phyloP scores from a whole-genome alignment of 2,329 filamentous ascomycete genomes.

The Aspergillus sergii region DNA sequence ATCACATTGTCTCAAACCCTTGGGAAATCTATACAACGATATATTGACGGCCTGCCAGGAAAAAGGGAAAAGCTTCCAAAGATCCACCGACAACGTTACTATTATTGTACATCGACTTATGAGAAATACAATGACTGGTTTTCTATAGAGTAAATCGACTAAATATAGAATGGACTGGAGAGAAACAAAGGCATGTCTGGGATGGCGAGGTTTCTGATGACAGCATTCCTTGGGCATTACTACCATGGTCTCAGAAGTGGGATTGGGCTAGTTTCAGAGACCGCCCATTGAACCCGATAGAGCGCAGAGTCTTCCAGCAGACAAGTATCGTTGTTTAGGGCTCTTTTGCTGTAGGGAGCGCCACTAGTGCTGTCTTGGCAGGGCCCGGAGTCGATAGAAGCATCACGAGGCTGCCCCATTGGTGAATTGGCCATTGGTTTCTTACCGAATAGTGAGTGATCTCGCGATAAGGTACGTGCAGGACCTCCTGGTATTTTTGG shows the following conservation, averaged over 20 bases:
- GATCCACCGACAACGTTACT: not conserved
- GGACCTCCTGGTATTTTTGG: not conserved
- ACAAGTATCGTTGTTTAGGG: not conserved
- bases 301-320: not conserved
- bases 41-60: not conserved
- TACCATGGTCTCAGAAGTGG: not conserved
- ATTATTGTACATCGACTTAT: not conserved
- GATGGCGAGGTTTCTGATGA: constrained; percentile 1
- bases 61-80: not conserved
- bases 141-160: not conserved
- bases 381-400: not conserved
- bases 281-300: not conserved
- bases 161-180: not conserved
- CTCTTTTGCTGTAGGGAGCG: not conserved
- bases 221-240: not conserved
- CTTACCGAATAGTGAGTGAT: not conserved
- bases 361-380: constrained; percentile 1
- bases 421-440: not conserved
- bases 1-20: not conserved
- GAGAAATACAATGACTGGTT: not conserved
- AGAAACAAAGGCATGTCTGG: not conserved
- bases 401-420: too few relatives aligned
- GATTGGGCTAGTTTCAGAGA: constrained; percentile 4
- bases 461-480: not conserved
- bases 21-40: not conserved